Base-by-base conservation (phyloP, 2,329 filamentous ascomycete genomes). In the Cladorrhinum sp. region DNA sequence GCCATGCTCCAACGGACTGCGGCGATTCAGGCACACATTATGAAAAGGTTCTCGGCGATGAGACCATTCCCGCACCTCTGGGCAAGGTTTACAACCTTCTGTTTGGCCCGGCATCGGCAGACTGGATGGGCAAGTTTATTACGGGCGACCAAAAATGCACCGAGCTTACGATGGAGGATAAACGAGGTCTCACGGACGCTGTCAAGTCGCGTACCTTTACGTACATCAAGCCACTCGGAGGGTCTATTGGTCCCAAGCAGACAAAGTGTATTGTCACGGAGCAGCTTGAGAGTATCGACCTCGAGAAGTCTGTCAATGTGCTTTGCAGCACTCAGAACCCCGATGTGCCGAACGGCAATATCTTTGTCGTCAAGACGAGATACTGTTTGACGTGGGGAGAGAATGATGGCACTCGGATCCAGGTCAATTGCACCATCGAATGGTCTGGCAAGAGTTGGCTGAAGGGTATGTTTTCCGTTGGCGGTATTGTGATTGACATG, bases 371-470 rank as follows among this genome's bases (percentile, higher is more conserved):
- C 51, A 98, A 97, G 76, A 99, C 95, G 2, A 91, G 90, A 68
- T 99, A 98, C 71, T 96, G 96, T 71, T 81, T 99, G 21, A 91
- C 91, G 56, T 99, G 95, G 95, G 92, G 88, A 3, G 87, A 95
- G 55, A 88, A 87, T 64, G 96, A 96, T 70, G 80, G 86, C 42
- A 99, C 96, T 1, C 85, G 92, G 26, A 78, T 99, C 28, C 86
- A 95, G 64, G 89, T 94, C 77, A 97, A 89, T 67, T 97, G 92
- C 73, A 89, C 87, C 1, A 90, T 97, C 49, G 96, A 99, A 71
- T 99, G 96, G 96, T 88, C 89, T 2, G 93, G 93, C 68, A 99
- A 98, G 81, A 97, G 93, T 78, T 99, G 95, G 95, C 79, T 99
- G 51, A 97, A 95, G 79, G 91, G 93, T 96, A 79, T 72, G 80